These are phyloP conservation scores for Plasmopara viticola DNA, from an alignment of 352 stramenopile species.

Conservation along the genomic window DNA sequence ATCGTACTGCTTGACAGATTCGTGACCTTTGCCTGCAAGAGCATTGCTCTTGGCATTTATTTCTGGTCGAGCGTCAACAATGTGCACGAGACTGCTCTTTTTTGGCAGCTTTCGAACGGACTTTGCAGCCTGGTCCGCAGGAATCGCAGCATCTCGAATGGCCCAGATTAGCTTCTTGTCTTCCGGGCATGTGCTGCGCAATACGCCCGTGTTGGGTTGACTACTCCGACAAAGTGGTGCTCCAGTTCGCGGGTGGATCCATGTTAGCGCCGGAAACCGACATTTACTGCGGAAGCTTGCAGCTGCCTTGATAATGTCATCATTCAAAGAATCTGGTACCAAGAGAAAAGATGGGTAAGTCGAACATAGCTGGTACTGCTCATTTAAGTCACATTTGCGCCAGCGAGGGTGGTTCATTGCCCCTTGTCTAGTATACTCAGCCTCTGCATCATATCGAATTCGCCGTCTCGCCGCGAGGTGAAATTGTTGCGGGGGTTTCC, in stretches of 20 bases:
- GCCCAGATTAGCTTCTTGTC: constrained; percentile 90
- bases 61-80: constrained; percentile 86
- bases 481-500: constrained; percentile 26
- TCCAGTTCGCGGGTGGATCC: constrained; percentile 84
- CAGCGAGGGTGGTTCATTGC: constrained; percentile 60
- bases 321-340: constrained; percentile 49
- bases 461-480: constrained; percentile 42
- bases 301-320: constrained; percentile 64
- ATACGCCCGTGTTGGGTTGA: constrained; percentile 94
- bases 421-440: constrained; percentile 59
- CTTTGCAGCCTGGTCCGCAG: constrained; percentile 29
- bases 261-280: constrained; percentile 83
- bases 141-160: constrained; percentile 73
- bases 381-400: constrained; percentile 54
- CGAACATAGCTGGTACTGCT: constrained; percentile 61
- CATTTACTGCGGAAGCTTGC: constrained; percentile 71
- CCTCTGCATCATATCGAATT: constrained; percentile 64
- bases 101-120: constrained; percentile 36
- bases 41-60: constrained; percentile 89
- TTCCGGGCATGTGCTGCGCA: constrained; percentile 86
- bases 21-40: constrained; percentile 85
- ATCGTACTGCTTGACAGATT: constrained; percentile 85
- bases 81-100: constrained; percentile 73
- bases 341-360: constrained; percentile 72
- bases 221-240: constrained; percentile 90